These are phyloP conservation scores for Pseudomonodictys pantanalensis DNA, from an alignment of 495 filamentous ascomycete genomes.

Conservation along the genomic window DNA sequence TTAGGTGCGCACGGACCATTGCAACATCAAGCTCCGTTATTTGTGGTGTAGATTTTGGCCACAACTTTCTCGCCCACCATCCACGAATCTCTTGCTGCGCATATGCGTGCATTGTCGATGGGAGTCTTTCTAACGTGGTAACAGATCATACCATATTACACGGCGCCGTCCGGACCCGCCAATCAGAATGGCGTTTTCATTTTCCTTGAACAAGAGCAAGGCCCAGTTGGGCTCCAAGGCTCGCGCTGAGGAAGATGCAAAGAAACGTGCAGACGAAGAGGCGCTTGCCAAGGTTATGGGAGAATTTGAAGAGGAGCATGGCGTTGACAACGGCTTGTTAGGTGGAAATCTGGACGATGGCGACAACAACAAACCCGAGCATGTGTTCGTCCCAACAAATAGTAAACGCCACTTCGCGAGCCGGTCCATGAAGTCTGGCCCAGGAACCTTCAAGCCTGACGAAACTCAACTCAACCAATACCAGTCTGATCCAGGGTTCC, in stretches of 20 bases:
- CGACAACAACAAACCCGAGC: neutral
- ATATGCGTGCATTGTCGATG: too few relatives aligned
- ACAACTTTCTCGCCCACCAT: too few relatives aligned
- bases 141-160: too few relatives aligned
- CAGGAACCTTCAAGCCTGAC: constrained; percentile 18
- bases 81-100: neutral
- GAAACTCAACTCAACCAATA: too few relatives aligned
- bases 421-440: constrained; percentile 5
- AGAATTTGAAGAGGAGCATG: constrained; percentile 5
- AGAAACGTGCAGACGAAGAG: neutral
- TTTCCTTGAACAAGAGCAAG: neutral
- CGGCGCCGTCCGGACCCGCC: too few relatives aligned
- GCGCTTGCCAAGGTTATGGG: neutral
- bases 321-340: neutral
- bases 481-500: too few relatives aligned
- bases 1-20: neutral
- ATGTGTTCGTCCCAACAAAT: neutral
- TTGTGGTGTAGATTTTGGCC: too few relatives aligned
- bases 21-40: too few relatives aligned
- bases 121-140: too few relatives aligned
- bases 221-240: neutral
- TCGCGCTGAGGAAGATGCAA: constrained; percentile 4
- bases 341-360: neutral
- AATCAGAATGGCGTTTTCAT: constrained; percentile 3
- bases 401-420: constrained; percentile 1